Conservation (phyloP, 192 early-diverging fungal species). For the Thoreauomyces humboldtii region DNA sequence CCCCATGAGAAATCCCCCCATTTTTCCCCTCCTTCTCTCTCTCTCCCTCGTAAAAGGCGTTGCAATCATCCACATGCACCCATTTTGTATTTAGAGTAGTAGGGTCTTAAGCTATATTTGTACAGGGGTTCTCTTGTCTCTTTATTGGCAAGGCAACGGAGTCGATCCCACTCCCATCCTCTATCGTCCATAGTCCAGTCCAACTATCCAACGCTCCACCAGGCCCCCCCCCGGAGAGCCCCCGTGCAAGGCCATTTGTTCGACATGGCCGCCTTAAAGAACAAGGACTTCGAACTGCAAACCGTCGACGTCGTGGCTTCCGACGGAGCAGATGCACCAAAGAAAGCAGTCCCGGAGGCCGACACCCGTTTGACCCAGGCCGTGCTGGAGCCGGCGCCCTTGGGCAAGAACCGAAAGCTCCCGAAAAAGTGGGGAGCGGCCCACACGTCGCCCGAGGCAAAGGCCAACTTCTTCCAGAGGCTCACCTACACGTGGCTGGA, state of each 20-base stretch:
- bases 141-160: no score
- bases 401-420: constrained; percentile 17
- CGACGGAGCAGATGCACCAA: neutral
- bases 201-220: neutral
- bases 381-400: constrained; percentile 15
- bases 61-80: no score
- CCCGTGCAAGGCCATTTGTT: neutral
- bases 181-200: no score
- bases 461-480: constrained; percentile 22
- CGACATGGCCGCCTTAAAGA: neutral
- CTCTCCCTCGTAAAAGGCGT: no score
- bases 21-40: no score
- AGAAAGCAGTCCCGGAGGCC: neutral
- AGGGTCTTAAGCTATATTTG: no score
- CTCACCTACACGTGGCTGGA: constrained; percentile 56
- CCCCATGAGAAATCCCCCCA: no score
- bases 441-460: constrained; percentile 5
- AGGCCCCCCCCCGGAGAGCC: neutral
- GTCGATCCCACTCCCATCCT: no score
- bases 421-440: constrained; percentile 11
- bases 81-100: no score
- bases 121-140: no score
- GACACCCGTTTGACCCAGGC: no score
- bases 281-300: neutral
- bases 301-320: neutral